Conservation (phyloP, 441 rosid species). For the Aquilaria agallochum region DNA sequence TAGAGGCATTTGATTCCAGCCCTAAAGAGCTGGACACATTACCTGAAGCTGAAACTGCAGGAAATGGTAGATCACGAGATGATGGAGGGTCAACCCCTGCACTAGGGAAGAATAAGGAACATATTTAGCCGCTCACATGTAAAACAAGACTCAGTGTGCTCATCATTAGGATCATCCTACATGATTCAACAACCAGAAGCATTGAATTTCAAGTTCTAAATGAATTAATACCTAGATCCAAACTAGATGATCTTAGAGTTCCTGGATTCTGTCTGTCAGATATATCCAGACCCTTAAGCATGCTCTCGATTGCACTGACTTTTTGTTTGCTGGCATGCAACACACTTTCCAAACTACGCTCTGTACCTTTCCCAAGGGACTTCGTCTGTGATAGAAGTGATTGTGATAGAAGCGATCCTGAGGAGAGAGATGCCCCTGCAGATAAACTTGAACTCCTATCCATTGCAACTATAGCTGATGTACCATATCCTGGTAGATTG, state of each 20-base stretch:
- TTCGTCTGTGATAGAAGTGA: slow-evolving; percentile 74
- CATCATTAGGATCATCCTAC: slow-evolving; percentile 12
- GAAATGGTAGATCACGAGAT: slow-evolving; percentile 95
- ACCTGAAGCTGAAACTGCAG: slow-evolving; percentile 74
- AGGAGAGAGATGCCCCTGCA: slow-evolving; percentile 71
- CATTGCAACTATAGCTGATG: slow-evolving; percentile 97
- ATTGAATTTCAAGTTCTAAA: slow-evolving; percentile 1
- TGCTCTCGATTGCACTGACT: slow-evolving; percentile 98
- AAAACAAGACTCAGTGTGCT: neutral
- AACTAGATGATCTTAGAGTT: slow-evolving; percentile 80
- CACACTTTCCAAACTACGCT: slow-evolving; percentile 94
- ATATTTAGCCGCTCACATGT: slow-evolving; percentile 57
- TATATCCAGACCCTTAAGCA: slow-evolving; percentile 93
- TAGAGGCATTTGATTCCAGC: slow-evolving; percentile 52
- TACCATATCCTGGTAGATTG: slow-evolving; percentile 81
- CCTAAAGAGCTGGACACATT: slow-evolving; percentile 44
- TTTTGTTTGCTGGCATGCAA: slow-evolving; percentile 98
- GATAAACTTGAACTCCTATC: slow-evolving; percentile 79
- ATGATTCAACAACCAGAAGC: slow-evolving; percentile 18
- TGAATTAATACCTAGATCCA: slow-evolving; percentile 87
- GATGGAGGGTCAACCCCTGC: slow-evolving; percentile 99
- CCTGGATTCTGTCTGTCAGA: slow-evolving; percentile 79
- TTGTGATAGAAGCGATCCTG: slow-evolving; percentile 76
- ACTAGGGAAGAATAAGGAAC: slow-evolving; percentile 70
- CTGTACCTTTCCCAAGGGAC: slow-evolving; percentile 63